phyloP scores from a whole-genome alignment of 1,284 basidiomycete species.

The Cutaneotrichosporon cavernicola region DNA sequence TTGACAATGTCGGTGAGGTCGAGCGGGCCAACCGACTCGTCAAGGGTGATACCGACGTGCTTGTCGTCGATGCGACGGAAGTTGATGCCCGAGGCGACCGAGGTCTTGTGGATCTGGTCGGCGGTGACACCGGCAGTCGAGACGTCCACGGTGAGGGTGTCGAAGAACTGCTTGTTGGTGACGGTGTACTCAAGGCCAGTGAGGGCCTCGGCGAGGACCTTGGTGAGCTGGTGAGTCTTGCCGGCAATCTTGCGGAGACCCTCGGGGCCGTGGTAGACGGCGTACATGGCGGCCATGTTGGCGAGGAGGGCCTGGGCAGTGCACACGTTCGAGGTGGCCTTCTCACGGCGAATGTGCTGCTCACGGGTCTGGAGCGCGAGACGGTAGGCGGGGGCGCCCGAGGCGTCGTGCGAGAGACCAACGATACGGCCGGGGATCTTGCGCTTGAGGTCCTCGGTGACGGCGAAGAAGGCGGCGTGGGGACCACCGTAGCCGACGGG shows the following conservation, averaged over 20 bases:
- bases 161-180: slow-evolving; percentile 73
- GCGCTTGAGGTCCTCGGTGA: slow-evolving; percentile 86
- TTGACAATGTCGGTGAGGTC: slow-evolving; percentile 78
- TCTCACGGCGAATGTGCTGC: slow-evolving; percentile 94
- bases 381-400: slow-evolving; percentile 85
- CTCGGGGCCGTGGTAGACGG: slow-evolving; percentile 90
- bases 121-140: slow-evolving; percentile 58
- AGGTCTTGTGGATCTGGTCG: slow-evolving; percentile 67
- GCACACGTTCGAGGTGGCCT: slow-evolving; percentile 92
- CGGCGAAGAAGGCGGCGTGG: slow-evolving; percentile 94
- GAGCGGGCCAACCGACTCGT: slow-evolving; percentile 78
- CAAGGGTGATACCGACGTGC: slow-evolving; percentile 83
- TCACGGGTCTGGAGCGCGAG: slow-evolving; percentile 93
- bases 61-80: slow-evolving; percentile 74
- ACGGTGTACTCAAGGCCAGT: slow-evolving; percentile 69
- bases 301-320: slow-evolving; percentile 87
- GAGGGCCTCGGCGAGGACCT: slow-evolving; percentile 70
- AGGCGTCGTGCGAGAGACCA: slow-evolving; percentile 79
- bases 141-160: slow-evolving; percentile 87
- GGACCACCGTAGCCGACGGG: slow-evolving; percentile 87
- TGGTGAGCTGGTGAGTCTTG: slow-evolving; percentile 86
- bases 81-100: slow-evolving; percentile 73
- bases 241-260: slow-evolving; percentile 82
- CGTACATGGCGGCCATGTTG: slow-evolving; percentile 97
- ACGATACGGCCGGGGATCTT: slow-evolving; percentile 97